These are phyloP conservation scores for Panicum hallii DNA, from an alignment of 202 grass and related monocot species.

Conservation along the genomic window DNA sequence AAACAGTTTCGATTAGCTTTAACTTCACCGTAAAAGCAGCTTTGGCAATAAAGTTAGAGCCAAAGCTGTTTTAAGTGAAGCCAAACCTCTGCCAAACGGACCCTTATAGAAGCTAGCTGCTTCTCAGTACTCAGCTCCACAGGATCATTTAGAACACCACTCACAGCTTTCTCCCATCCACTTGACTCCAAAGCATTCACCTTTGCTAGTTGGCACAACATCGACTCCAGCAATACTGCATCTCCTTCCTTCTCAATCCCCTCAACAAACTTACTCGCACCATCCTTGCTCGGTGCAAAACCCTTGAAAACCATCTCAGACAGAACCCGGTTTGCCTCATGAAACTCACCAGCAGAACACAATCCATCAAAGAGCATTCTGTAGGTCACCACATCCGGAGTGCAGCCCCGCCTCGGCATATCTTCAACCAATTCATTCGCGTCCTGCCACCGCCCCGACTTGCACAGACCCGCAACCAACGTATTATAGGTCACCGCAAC, in stretches of 20 bases:
- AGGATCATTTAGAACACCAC: constrained; percentile 38
- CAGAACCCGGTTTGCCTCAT: constrained; percentile 53
- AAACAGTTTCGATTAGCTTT: too few relatives aligned
- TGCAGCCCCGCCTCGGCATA: constrained; percentile 69
- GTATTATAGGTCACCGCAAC: constrained; percentile 67
- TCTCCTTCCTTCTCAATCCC: constrained; percentile 52
- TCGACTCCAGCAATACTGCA: constrained; percentile 32
- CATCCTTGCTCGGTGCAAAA: constrained; percentile 56
- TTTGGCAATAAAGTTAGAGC: too few relatives aligned
- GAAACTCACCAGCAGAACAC: constrained; percentile 59
- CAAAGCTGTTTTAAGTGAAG: too few relatives aligned
- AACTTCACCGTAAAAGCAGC: too few relatives aligned
- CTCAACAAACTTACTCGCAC: constrained; percentile 53
- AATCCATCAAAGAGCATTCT: constrained; percentile 67
- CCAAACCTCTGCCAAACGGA: too few relatives aligned
- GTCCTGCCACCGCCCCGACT: constrained; percentile 54
- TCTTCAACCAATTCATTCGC: constrained; percentile 71
- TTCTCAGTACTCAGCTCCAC: constrained; percentile 35
- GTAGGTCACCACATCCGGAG: constrained; percentile 69
- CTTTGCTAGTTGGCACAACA: constrained; percentile 50
- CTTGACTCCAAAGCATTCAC: constrained; percentile 48
- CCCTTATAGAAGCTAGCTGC: constrained; percentile 43
- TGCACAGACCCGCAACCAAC: constrained; percentile 59
- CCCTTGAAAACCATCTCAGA: constrained; percentile 72
- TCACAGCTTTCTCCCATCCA: constrained; percentile 58